Base-by-base conservation (phyloP, 2,329 filamentous ascomycete species). In the Amauroascus verrucosus region DNA sequence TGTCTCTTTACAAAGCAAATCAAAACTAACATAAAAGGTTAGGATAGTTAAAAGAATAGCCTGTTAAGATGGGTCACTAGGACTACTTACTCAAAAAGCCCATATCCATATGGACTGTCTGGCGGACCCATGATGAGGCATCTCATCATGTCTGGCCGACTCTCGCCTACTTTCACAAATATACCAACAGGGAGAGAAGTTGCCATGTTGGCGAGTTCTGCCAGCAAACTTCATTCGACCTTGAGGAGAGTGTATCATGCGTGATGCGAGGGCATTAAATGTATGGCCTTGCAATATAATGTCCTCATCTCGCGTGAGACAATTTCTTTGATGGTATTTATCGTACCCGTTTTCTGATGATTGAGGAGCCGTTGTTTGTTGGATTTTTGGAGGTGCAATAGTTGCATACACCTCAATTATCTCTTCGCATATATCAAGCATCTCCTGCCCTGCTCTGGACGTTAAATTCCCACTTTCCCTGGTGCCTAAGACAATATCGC, bases 41-140 rank as follows among this genome's bases (percentile, higher is more conserved):
- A 20, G 6, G 8, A 18, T 6, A 13, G 24, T 16, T 1, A 46
- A 50, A 38, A 28, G 20, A 48, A 16, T 41, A 41, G n/a, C 13
- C n/a, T n/a, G 9, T 41, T 20, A 7, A 44, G 22, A 13, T 18
- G 20, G 7, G 8, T 28, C 2, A 9, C 24, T 14, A 8, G 20
- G 8, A 18, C n/a, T 41, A 47, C 60, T 56, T 58, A 62, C 57
- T 79, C 77, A 58, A 78, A 80, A 2, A 79, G 59, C 0, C 77
- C 77, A 40, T 75, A 67, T 57, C 76, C 76, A 61, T 80, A 80
- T 13, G 77, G 77, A 6, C 76, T 79, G 13, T 64, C 73, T 3
- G 59, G 58, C 0, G 77, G 75, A 0, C 77, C 77, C 18, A 75
- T 64, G 46, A 80, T 77, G 22, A 77, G 53, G 18, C 71, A 62